Conservation (phyloP, 768 basidiomycete species). For the Collybia mongolica region DNA sequence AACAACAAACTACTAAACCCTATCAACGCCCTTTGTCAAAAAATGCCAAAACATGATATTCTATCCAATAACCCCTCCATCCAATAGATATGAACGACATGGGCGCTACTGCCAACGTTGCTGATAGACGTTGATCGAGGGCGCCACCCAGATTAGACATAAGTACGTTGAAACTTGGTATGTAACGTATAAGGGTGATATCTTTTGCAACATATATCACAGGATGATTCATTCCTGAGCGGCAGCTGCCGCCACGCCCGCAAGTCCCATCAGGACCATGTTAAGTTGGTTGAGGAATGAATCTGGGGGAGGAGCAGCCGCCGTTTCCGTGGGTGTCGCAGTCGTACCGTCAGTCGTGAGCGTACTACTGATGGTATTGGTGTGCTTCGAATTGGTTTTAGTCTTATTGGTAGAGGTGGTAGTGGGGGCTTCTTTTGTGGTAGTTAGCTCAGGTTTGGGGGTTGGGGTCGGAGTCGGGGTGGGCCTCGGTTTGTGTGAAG, state of each 20-base stretch:
- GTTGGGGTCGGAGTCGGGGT: constrained; percentile 3
- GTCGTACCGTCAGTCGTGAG: constrained; percentile 6
- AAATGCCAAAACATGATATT: not conserved
- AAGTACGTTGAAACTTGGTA: too few species aligned
- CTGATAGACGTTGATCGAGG: too few species aligned
- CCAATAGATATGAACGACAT: not conserved
- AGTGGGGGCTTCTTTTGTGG: constrained; percentile 11
- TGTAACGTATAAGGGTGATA: too few species aligned
- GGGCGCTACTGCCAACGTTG: not conserved
- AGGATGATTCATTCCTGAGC: not conserved
- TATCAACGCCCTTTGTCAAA: not conserved
- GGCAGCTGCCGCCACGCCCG: constrained; percentile 11
- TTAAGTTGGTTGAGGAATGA: constrained; percentile 9
- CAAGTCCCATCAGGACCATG: constrained; percentile 12
- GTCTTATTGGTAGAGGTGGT: constrained; percentile 3
- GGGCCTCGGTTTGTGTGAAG: constrained; percentile 14
- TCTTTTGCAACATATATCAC: too few species aligned
- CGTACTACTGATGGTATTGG: constrained; percentile 1
- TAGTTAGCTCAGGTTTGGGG: constrained; percentile 10
- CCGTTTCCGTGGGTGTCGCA: constrained; percentile 9
- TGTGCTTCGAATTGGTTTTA: constrained; percentile 5
- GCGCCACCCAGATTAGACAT: too few species aligned
- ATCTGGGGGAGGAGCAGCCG: constrained; percentile 10
- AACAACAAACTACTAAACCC: constrained; percentile 9
- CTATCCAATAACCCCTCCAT: not conserved